Conservation (phyloP, 1,284 basidiomycete genomes). For the Tylopilus sp. region DNA sequence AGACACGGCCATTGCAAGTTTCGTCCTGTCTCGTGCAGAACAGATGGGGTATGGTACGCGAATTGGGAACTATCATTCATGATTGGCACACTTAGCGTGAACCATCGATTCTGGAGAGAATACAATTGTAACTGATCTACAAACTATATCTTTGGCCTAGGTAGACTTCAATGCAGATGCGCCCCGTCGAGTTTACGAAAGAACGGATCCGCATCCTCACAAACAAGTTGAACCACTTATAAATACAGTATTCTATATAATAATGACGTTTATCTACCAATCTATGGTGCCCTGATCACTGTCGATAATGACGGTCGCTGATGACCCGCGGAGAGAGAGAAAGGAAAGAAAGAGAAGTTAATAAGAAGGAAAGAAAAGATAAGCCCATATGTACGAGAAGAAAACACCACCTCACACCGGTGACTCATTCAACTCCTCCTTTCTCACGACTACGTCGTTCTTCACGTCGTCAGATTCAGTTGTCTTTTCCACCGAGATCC, state of each 20-base stretch:
- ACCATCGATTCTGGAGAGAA: too few species aligned
- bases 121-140: neutral
- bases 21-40: constrained; percentile 55
- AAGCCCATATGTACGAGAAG: neutral
- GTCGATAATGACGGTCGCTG: neutral
- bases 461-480: neutral
- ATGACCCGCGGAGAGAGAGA: neutral
- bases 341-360: neutral
- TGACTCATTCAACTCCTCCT: neutral
- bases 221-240: neutral
- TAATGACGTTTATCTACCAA: neutral
- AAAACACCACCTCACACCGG: neutral
- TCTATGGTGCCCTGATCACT: neutral
- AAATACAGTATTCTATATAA: neutral
- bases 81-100: constrained; percentile 1
- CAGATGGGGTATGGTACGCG: constrained; percentile 49
- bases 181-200: too few species aligned
- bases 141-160: neutral
- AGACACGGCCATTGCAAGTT: constrained; percentile 74
- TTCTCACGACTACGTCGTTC: neutral
- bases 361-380: neutral
- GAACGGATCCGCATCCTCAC: neutral
- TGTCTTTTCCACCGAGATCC: neutral
- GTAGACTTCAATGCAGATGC: neutral
- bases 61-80: constrained; percentile 51